These are phyloP conservation scores for Pezicula neosporulosa DNA, from an alignment of 2,329 filamentous ascomycete genomes.

Conservation along the genomic window DNA sequence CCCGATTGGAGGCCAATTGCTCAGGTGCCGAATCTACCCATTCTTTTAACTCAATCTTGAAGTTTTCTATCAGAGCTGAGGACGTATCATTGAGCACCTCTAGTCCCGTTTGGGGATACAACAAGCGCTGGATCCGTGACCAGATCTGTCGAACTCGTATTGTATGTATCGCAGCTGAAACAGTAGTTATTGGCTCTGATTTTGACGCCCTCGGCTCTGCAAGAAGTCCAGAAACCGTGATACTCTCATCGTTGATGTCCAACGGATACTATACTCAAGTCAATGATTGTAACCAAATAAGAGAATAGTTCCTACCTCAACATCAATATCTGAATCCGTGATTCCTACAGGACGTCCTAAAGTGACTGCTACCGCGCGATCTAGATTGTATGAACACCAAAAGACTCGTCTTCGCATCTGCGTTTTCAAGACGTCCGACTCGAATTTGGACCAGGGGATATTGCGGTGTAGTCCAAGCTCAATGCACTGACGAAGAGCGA, in stretches of 20 bases:
- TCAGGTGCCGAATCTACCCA: background rate
- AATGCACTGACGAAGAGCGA: conserved; percentile 29
- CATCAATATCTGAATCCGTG: conserved; percentile 22
- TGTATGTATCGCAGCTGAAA: background rate
- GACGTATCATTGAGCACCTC: background rate
- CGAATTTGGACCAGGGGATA: conserved; percentile 8
- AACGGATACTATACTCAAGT: background rate
- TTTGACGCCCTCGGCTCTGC: background rate
- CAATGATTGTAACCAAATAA: background rate
- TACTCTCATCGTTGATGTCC: background rate
- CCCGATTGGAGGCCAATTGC: background rate
- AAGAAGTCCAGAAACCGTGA: background rate
- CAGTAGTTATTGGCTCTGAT: background rate
- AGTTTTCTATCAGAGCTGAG: background rate
- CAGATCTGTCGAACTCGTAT: background rate
- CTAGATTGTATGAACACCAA: conserved; percentile 31
- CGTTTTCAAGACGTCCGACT: conserved; percentile 15
- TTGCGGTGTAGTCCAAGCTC: conserved; percentile 31
- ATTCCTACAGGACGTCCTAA: conserved; percentile 28
- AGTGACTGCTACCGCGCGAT: conserved; percentile 28
- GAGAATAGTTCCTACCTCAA: conserved; percentile 17
- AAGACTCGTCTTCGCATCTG: conserved; percentile 29
- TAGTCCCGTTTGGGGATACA: background rate
- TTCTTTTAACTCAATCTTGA: background rate
- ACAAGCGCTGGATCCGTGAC: background rate